Evolutionary conservation across 2,329 filamentous ascomycete genomes (phyloP), one percentile per base, ranked within the genome.

Genomic region (Macrophomina pseudophaseolina): DNA sequence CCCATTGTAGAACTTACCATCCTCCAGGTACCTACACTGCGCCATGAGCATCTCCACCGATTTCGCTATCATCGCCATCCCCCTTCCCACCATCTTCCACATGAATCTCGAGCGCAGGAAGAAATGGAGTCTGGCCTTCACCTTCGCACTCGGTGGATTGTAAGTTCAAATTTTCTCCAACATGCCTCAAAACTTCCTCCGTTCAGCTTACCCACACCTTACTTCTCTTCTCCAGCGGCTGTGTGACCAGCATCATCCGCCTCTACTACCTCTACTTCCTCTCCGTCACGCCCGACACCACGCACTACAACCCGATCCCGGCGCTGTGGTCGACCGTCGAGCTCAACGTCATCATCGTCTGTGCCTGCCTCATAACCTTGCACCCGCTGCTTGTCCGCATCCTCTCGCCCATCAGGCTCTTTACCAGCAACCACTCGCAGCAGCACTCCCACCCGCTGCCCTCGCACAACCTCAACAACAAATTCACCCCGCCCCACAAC

Each of bases 101-200:
- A 54, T 72, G 44, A 65, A 67, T 7, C 62, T 78, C 58, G 72
- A 72, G 5, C 66, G 48, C n/a, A 60, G 67, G 4, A 70, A 76
- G 65, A 77, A 76, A 67, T 56, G 72, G 18, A 72, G 69, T 33
- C 67, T 78, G 9, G 68, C 69, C 11, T 53, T 74, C 32, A 73
- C 76, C 46, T 74, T 77, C 58, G 70, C 72, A 32, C 67, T 77
- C 4, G 75, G 75, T 11, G 70, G 70, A 18, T 75, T 77, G 75
- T 77, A 68, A 69, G 73, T 69, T 23, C 2, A 23, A 23, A 51
- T 1, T 1, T 30, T 18, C n/a, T 3, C 28, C 11, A 3, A 28
- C 23, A 51, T 12, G 14, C 18, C 18, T 51, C 18, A 11, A 11
- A 14, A 1, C 42, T 44, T 1, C 3, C 23, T 23, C 23, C 23